A percentile compares a stretch with the other conserved stretches of the same genome.
Evolutionary conservation across 2,329 filamentous ascomycete genomes (phyloP).

Genomic region (Colletotrichum lini): DNA sequence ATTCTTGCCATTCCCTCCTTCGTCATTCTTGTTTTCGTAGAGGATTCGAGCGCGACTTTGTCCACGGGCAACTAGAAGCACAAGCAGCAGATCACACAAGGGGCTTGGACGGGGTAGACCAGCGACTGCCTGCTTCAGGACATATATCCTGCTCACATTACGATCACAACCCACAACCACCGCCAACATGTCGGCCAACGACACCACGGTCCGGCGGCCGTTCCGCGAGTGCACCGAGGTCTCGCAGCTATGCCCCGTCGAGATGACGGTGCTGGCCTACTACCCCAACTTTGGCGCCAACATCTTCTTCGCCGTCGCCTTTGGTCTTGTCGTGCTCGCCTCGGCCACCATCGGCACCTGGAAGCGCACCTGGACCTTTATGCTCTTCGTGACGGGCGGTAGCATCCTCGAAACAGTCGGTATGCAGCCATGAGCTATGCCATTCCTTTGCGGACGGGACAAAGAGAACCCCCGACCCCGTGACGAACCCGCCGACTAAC

Average conservation of each 20-base stretch:
- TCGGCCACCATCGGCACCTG: slow-evolving; percentile 61
- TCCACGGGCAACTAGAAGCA: not conserved
- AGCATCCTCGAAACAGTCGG: slow-evolving; percentile 66
- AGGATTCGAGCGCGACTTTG: not conserved
- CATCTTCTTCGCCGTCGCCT: slow-evolving; percentile 66
- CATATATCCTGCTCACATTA: too few species aligned
- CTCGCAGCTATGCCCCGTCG: slow-evolving; percentile 63
- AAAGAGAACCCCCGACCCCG: slow-evolving; percentile 10
- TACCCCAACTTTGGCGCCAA: slow-evolving; percentile 70
- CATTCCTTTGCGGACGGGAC: slow-evolving; percentile 8
- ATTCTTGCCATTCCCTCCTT: slow-evolving; percentile 2
- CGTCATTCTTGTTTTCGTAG: not conserved
- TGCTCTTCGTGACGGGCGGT: slow-evolving; percentile 63
- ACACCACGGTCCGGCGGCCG: slow-evolving; percentile 23
- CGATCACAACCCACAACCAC: too few species aligned
- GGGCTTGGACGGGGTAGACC: not conserved
- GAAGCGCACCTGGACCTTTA: slow-evolving; percentile 70
- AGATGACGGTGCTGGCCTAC: slow-evolving; percentile 69
- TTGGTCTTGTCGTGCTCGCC: slow-evolving; percentile 59
- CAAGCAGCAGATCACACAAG: not conserved
- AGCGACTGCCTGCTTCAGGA: not conserved
- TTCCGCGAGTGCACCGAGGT: slow-evolving; percentile 56
- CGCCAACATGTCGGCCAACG: slow-evolving; percentile 36
- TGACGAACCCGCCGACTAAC: slow-evolving; percentile 1
- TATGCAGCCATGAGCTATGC: slow-evolving; percentile 46